phyloP scores from a whole-genome alignment of 108 stramenopile species.

The Fragilaria crotonensis region DNA sequence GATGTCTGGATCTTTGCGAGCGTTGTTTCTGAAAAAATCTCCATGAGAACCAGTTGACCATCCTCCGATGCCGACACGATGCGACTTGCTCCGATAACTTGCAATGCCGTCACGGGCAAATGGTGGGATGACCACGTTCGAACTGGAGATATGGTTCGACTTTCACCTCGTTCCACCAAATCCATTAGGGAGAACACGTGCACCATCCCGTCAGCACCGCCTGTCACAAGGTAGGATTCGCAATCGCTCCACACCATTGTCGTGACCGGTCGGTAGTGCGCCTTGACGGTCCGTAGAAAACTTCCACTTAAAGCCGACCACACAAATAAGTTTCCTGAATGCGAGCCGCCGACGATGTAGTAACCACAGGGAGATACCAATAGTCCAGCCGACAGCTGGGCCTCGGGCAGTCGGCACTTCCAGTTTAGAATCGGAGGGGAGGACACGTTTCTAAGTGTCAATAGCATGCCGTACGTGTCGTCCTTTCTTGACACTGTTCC shows the following conservation, averaged over 20 bases:
- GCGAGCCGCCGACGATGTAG: conserved; percentile 53
- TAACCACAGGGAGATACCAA: conserved; percentile 56
- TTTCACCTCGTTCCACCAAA: conserved; percentile 28
- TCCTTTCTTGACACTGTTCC: conserved; percentile 19
- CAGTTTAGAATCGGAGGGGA: conserved; percentile 48
- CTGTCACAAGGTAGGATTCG: conserved; percentile 61
- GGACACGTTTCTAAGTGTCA: conserved; percentile 25
- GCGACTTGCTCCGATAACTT: conserved; percentile 31
- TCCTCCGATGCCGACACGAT: conserved; percentile 58
- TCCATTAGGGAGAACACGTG: conserved; percentile 61
- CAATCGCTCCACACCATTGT: conserved; percentile 56
- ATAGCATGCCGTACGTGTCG: conserved; percentile 42
- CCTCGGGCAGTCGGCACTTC: conserved; percentile 68
- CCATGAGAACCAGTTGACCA: conserved; percentile 54
- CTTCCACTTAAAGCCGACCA: conserved; percentile 55
- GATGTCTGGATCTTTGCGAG: conserved; percentile 58
- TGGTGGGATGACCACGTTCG: conserved; percentile 67
- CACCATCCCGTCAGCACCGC: conserved; percentile 79
- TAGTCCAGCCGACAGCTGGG: conserved; percentile 33
- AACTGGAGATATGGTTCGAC: conserved; percentile 33
- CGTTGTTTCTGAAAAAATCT: conserved; percentile 44
- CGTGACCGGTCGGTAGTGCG: conserved; percentile 63
- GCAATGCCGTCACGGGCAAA: conserved; percentile 45
- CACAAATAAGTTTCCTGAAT: conserved; percentile 50
- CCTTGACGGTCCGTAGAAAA: conserved; percentile 52